Base-by-base conservation (phyloP, 2,329 filamentous ascomycete species). In the Aspergillus pseudoterreus region DNA sequence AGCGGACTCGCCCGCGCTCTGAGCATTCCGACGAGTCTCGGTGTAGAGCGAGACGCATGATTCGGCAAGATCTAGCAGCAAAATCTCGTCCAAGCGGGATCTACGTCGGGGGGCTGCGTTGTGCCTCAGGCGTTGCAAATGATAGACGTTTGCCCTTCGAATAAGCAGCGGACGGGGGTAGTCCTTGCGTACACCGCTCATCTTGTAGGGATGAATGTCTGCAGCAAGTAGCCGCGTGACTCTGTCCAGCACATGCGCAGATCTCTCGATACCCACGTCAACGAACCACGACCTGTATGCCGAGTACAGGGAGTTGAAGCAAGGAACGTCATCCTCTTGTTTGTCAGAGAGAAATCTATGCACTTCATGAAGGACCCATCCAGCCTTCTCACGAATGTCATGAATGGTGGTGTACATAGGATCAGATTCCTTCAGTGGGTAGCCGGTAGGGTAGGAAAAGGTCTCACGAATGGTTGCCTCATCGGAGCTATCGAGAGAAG, bases 231-330 rank as follows among this genome's bases (percentile, higher is more conserved):
- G 81, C 48, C 91, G 83, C 4, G 88, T 83, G 12, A 97, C 86
- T 17, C 94, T 82, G 68, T 99, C 94, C 9, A 97, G 78, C 2
- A 95, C 89, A 68, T 96, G 94, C 0, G 94, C 92, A 15, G 92
- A 96, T 53, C 92, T 82, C 72, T 99, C 94, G 54, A 96, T 95
- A 15, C 95, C 94, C 38, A 99, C 92, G 64, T 99, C 94, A 1
- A 95, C 91, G 63, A 99, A 97, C 91, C 92, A 99, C 8, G 90
- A 94, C 41, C 90, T 82, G 69, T 96, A 99, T 1, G 92, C 90
- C 19, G 88, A 88, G 71, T 96, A 99, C 2, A 99, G 74, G 0
- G 92, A 85, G 21, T 91, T 96, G 73, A 99, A 99, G 71, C 91
- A 96, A 14, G 88, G 85, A 1, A 99, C 94, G 67, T 99, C 94